Evolutionary conservation across 495 filamentous ascomycete genomes (phyloP), one percentile per base, ranked within the genome.

Genomic region (Trypethelium eluteriae): DNA sequence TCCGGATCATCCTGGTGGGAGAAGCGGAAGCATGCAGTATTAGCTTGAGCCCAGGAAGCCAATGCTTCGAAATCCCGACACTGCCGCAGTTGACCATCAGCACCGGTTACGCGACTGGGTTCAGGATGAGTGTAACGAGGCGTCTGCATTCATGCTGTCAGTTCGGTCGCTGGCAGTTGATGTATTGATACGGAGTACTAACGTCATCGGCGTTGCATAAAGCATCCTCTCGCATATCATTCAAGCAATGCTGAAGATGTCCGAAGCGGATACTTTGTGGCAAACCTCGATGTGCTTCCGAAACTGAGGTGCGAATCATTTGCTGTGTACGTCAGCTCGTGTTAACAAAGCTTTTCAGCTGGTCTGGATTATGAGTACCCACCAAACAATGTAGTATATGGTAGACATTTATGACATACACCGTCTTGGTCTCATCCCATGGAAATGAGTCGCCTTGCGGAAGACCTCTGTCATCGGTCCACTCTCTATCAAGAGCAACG

Each of bases 241-340:
- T 53, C 49, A 53, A 53, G 16, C 49, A 53, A 18, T 53, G 49
- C 49, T 53, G 49, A 53, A 53, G 49, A 53, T 53, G 49, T 25
- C 49, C 6, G 49, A 9, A 53, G 49, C 6, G 49, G 16, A 53
- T n/a, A 18, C 49, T 53, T 53, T 53, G 49, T 9, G 49, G 49
- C 49, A 53, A 53, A 7, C 16, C 49, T 7, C 16, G 49, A 18
- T 53, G 49, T 25, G 49, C 49, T 18, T 53, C 49, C 16, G 49
- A 7, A 18, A 53, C 16, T n/a, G 49, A 53, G 49, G 49, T 53
- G n/a, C 16, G 49, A n/a, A 53, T 3, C 49, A 53, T 53, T 53
- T 53, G 49, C 49, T 18, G 49, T 53, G 16, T 18, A 3, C n/a
- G 16, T 9, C 3, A 9, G 49, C 16, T 53, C 5, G 16, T 53